Percentiles rank a stretch among this genome's conserved stretches.
Conservation (phyloP, 164 flowering plant genomes). For the Umbilicus rupestris region DNA sequence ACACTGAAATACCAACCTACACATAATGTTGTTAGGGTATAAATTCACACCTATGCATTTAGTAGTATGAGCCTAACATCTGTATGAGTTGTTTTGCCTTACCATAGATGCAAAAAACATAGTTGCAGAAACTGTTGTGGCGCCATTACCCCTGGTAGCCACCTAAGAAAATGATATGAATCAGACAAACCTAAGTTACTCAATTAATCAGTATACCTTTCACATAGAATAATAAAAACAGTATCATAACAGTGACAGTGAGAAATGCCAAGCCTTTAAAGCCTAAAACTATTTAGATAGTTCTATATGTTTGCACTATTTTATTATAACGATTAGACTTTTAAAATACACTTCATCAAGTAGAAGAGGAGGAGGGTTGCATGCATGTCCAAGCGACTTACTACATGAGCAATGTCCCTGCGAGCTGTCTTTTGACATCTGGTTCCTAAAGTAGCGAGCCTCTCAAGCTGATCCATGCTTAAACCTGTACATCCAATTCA, state of each 20-base stretch:
- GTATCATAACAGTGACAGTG: not conserved
- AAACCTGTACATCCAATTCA: slow-evolving; percentile 37
- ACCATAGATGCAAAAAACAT: slow-evolving; percentile 94
- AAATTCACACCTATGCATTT: not conserved
- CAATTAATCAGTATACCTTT: not conserved
- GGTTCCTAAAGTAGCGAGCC: slow-evolving; percentile 62
- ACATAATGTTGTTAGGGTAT: slow-evolving; percentile 5
- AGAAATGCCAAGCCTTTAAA: not conserved
- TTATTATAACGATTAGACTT: no score
- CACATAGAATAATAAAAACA: no score
- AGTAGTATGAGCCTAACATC: not conserved
- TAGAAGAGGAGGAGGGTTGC: not conserved
- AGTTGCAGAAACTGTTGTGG: slow-evolving; percentile 92
- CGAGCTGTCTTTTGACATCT: slow-evolving; percentile 80
- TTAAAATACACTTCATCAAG: not conserved
- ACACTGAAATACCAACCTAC: slow-evolving; percentile 87
- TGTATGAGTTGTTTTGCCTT: not conserved
- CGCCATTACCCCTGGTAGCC: slow-evolving; percentile 74
- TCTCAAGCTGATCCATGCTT: slow-evolving; percentile 52
- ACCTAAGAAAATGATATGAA: slow-evolving; percentile 34
- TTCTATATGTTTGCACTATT: no score
- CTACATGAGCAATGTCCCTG: slow-evolving; percentile 87
- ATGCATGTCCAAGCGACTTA: slow-evolving; percentile 28
- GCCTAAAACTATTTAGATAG: not conserved
- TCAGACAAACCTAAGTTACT: not conserved